Conservation (phyloP, 768 basidiomycete species). For the Sutorius australiensis region DNA sequence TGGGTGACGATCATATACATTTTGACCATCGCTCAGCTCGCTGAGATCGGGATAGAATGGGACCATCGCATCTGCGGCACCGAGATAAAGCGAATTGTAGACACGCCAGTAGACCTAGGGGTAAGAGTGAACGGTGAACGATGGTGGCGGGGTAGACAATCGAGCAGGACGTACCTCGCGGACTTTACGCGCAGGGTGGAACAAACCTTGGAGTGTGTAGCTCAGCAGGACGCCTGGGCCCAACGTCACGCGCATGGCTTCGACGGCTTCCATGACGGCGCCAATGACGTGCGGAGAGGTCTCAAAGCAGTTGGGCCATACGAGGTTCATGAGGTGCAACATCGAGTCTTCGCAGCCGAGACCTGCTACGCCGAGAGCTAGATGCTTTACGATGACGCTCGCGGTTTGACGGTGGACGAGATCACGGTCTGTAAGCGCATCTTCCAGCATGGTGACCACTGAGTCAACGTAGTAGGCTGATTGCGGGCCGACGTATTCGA, state of each 20-base stretch:
- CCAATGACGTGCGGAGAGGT: conserved; percentile 98
- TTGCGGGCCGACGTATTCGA: conserved; percentile 97
- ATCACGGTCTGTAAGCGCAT: conserved; percentile 96
- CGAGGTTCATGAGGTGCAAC: conserved; percentile 95
- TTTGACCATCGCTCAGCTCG: conserved; percentile 88
- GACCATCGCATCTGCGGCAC: conserved; percentile 86
- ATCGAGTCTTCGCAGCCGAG: conserved; percentile 98
- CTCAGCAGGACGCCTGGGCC: conserved; percentile 91
- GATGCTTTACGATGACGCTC: conserved; percentile 96
- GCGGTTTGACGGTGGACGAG: conserved; percentile 98
- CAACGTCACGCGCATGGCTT: conserved; percentile 94
- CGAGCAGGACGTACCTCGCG: conserved; percentile 65
- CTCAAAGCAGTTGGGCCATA: conserved; percentile 99
- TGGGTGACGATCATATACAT: conserved; percentile 81
- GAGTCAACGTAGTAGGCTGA: conserved; percentile 97
- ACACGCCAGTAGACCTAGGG: conserved; percentile 82
- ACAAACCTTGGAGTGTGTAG: conserved; percentile 91
- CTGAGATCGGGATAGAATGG: conserved; percentile 92
- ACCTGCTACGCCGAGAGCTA: conserved; percentile 94
- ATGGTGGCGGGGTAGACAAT: background rate
- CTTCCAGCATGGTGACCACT: conserved; percentile 96
- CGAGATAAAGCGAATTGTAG: conserved; percentile 92
- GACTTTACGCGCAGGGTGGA: conserved; percentile 96
- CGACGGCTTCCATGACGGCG: conserved; percentile 96
- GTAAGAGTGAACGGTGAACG: conserved; percentile 2